These are phyloP conservation scores for Talaromyces ruber DNA, from an alignment of 495 filamentous ascomycete genomes.

Conservation along the genomic window DNA sequence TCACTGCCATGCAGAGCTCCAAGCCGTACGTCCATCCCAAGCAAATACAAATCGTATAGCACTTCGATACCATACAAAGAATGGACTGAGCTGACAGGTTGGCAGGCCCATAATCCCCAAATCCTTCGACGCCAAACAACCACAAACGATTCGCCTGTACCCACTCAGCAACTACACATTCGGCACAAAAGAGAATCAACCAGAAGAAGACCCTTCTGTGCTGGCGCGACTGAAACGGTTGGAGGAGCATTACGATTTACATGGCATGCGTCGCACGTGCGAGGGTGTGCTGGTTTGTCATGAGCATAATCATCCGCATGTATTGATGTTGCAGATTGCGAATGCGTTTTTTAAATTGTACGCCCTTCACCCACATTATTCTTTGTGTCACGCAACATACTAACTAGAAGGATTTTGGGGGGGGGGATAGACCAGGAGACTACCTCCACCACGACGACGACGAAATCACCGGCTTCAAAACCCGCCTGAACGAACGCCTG, in stretches of 20 bases:
- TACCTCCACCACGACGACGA: conserved; percentile 87
- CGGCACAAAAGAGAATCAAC: conserved; percentile 94
- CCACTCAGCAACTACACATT: conserved; percentile 98
- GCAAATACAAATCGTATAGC: conserved; percentile 5
- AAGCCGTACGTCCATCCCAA: conserved; percentile 42
- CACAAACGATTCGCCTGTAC: conserved; percentile 84
- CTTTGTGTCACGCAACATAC: no score
- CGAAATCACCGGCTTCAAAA: conserved; percentile 89
- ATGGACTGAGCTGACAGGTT: background rate
- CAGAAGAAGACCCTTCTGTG: conserved; percentile 94
- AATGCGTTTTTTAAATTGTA: conserved; percentile 98
- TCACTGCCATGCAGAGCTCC: conserved; percentile 60
- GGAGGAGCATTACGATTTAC: conserved; percentile 82
- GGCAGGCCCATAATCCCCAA: conserved; percentile 69
- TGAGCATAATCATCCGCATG: conserved; percentile 97
- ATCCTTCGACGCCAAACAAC: conserved; percentile 81
- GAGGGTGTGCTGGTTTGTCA: conserved; percentile 96
- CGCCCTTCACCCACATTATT: conserved; percentile 9
- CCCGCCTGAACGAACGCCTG: conserved; percentile 81
- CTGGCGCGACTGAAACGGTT: conserved; percentile 84
- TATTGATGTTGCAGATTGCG: conserved; percentile 96
- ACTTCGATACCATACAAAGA: no score
- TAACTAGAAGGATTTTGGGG: no score
- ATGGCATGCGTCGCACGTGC: conserved; percentile 95
- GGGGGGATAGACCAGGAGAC: conserved; percentile 64